Percentiles rank a stretch among this genome's conserved stretches.
These are phyloP conservation scores for Straminergon stramineum DNA, from an alignment of 225 moss, liverwort and hornwort species.

Conservation along the genomic window DNA sequence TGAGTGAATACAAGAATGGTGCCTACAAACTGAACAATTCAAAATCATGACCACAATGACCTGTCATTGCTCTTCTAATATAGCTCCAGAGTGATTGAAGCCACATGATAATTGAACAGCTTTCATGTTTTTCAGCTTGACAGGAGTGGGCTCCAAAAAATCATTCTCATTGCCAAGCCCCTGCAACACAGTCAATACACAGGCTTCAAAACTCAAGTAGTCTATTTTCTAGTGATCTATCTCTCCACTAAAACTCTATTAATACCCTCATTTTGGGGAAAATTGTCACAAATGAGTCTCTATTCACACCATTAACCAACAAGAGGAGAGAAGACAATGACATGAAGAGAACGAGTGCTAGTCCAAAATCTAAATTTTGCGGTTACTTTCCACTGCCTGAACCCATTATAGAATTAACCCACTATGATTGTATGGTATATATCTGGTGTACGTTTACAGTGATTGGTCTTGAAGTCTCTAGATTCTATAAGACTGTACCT, in stretches of 20 bases:
- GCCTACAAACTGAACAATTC: neutral
- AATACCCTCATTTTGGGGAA: too few species aligned
- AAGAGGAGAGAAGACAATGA: neutral
- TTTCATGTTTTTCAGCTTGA: constrained; percentile 36
- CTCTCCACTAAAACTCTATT: neutral
- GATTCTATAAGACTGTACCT: neutral
- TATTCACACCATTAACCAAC: neutral
- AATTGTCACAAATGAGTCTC: neutral
- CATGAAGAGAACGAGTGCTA: neutral
- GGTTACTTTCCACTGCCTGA: neutral
- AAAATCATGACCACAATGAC: neutral
- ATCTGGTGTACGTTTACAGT: neutral
- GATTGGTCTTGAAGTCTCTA: neutral
- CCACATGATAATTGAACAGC: constrained; percentile 78
- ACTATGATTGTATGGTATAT: neutral
- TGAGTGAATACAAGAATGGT: neutral
- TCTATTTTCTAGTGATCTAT: neutral
- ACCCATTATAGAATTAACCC: neutral
- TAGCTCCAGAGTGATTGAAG: constrained; percentile 92
- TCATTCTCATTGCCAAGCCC: constrained; percentile 84
- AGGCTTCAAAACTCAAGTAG: neutral
- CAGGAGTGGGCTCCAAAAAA: constrained; percentile 61
- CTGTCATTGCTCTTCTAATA: constrained; percentile 41
- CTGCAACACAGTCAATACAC: constrained; percentile 8
- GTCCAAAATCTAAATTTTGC: neutral